These are phyloP conservation scores for Thuja plicata DNA, from an alignment of 83 land plant species.

Conservation along the genomic window DNA sequence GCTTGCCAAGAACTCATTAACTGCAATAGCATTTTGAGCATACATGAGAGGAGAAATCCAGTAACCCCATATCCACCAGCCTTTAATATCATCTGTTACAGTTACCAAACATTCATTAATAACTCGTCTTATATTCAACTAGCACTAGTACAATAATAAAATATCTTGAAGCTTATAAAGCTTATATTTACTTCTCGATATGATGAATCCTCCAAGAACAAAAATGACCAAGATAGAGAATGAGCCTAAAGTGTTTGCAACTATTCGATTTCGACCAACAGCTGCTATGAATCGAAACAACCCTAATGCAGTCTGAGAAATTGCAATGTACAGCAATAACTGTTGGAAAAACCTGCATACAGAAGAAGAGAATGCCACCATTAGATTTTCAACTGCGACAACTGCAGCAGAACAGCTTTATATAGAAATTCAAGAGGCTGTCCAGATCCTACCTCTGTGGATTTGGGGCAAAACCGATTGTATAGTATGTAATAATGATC, in stretches of 20 bases:
- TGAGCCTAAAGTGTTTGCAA: conserved; percentile 51
- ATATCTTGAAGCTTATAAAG: background rate
- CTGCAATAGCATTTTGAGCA: conserved; percentile 61
- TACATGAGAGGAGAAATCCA: conserved; percentile 79
- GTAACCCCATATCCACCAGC: conserved; percentile 80
- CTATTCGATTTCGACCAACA: conserved; percentile 36
- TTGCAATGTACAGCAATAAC: conserved; percentile 30
- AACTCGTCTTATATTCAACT: background rate
- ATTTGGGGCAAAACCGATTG: conserved; percentile 50
- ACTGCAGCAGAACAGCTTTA: background rate
- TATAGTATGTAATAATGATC: conserved; percentile 45
- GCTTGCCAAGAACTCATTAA: conserved; percentile 69
- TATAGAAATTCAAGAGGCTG: background rate
- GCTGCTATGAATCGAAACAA: conserved; percentile 50
- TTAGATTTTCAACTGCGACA: background rate
- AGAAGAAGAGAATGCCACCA: background rate
- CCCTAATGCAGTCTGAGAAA: conserved; percentile 52
- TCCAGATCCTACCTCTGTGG: conserved; percentile 28
- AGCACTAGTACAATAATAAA: too few relatives aligned
- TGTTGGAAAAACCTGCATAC: conserved; percentile 48
- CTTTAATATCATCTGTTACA: conserved; percentile 32
- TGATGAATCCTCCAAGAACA: conserved; percentile 53
- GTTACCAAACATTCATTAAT: background rate
- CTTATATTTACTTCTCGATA: conserved; percentile 32
- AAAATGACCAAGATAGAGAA: conserved; percentile 34